Conservation (phyloP, 2,329 filamentous ascomycete genomes). For the Ascocoryne sarcoides region DNA sequence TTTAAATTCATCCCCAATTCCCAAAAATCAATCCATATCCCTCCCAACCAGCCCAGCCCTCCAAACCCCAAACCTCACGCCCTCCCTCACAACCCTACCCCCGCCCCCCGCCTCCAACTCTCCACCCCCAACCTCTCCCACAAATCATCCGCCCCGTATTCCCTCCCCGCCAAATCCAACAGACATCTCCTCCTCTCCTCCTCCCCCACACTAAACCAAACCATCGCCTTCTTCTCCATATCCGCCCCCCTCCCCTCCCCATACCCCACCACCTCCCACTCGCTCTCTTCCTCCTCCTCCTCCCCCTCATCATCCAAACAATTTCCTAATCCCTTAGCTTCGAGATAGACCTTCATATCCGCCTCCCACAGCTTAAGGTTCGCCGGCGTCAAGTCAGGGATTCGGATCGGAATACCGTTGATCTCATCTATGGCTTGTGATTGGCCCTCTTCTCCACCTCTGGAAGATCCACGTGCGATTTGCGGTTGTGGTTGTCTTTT, state of each 20-base stretch:
- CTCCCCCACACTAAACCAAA: constrained; percentile 9
- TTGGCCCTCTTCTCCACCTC: too few relatives aligned
- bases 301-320: background rate
- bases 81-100: background rate
- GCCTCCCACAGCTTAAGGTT: constrained; percentile 4
- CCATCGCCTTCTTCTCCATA: constrained; percentile 9
- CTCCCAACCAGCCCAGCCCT: background rate
- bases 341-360: constrained; percentile 12
- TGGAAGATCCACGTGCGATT: too few relatives aligned
- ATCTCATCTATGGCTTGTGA: too few relatives aligned
- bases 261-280: constrained; percentile 1
- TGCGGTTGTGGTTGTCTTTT: too few relatives aligned
- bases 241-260: constrained; percentile 5
- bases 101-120: background rate
- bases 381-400: background rate
- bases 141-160: constrained; percentile 6
- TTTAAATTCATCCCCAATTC: background rate
- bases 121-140: constrained; percentile 5
- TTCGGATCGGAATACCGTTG: background rate
- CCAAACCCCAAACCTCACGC: background rate
- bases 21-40: background rate
- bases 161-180: constrained; percentile 8
- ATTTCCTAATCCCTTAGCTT: constrained; percentile 8
- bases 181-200: constrained; percentile 6
- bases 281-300: constrained; percentile 6